A percentile compares a stretch with the other conserved stretches of the same genome.
phyloP scores from a whole-genome alignment of 768 basidiomycete genomes.

The Leccinum arenicola region DNA sequence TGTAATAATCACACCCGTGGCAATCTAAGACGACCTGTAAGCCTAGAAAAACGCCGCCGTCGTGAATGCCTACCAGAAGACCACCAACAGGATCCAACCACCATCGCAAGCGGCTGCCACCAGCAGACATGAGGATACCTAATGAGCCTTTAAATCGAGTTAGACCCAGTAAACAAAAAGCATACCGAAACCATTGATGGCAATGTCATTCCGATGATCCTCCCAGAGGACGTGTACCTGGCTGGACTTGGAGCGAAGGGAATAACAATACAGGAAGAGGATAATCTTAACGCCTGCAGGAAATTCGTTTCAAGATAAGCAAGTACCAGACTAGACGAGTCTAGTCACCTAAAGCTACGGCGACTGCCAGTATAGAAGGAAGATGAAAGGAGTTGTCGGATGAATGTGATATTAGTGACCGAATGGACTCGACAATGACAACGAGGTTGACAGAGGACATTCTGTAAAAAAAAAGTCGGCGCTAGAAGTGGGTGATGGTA shows the following conservation, averaged over 20 bases:
- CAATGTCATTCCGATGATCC: slow-evolving; percentile 93
- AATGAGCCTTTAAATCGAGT: slow-evolving; percentile 3
- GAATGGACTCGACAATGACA: slow-evolving; percentile 83
- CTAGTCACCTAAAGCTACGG: slow-evolving; percentile 62
- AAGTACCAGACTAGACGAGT: neutral
- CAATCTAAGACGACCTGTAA: slow-evolving; percentile 49
- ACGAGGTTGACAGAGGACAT: slow-evolving; percentile 93
- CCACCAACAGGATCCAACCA: slow-evolving; percentile 83
- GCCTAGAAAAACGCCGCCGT: neutral
- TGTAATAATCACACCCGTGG: slow-evolving; percentile 70
- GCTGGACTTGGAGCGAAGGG: slow-evolving; percentile 76
- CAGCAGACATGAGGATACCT: slow-evolving; percentile 83
- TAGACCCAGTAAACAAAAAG: neutral
- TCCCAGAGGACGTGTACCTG: slow-evolving; percentile 97
- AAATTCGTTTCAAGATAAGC: neutral
- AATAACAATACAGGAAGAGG: slow-evolving; percentile 84
- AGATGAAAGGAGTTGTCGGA: slow-evolving; percentile 65
- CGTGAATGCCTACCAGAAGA: slow-evolving; percentile 53
- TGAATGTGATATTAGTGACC: slow-evolving; percentile 62
- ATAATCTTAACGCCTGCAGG: slow-evolving; percentile 71
- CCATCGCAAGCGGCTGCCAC: slow-evolving; percentile 78
- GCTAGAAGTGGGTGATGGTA: neutral
- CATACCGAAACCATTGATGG: slow-evolving; percentile 74
- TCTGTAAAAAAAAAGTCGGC: slow-evolving; percentile 35
- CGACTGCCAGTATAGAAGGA: slow-evolving; percentile 80